Base-by-base conservation (phyloP, 352 stramenopile genomes). In the Globisporangium okanoganense region DNA sequence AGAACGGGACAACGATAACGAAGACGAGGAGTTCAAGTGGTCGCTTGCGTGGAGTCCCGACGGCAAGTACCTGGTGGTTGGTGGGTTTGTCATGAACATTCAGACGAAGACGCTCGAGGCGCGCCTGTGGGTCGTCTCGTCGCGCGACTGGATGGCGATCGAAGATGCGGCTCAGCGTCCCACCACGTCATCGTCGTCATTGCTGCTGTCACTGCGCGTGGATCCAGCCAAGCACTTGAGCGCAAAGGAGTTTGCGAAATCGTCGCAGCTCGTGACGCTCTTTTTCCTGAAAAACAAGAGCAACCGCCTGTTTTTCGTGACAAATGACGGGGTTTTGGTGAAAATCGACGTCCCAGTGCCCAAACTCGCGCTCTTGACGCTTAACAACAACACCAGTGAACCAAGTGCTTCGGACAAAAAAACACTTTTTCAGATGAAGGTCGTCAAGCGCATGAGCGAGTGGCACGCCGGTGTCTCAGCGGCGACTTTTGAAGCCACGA, bases 391-490 rank as follows among this genome's bases (percentile, higher is more conserved):
- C 1, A 16, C 22, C 35, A n/a, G 24, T 8, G 8, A 9, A 6
- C 1, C 20, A 5, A 59, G 10, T 24, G 24, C 48, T 7, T 36
- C 50, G 10, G 62, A 76, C 25, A 61, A 43, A 10, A 58, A 62
- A 14, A 51, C 55, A 1, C 38, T 84, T 7, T 72, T 87, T 55
- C 64, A 63, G 18, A 70, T 88, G 52, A 68, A 69, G 18, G 47
- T 72, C 2, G 65, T 78, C 25, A 84, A 78, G 56, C 70, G 67
- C 14, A 47, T 90, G 20, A 67, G 63, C 3, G 74, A 87, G 29
- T 92, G 82, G 82, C 82, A 92, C 56, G 71, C 78, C 1, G 70
- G 71, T 0, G 64, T 90, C 40, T 79, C 67, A 1, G 69, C 76
- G 0, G 78, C 68, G 24, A 64, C 72, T 22, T 90, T 80, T 55